phyloP scores from a whole-genome alignment of 140 eudicot genomes.

The Ambrosia hybrid region DNA sequence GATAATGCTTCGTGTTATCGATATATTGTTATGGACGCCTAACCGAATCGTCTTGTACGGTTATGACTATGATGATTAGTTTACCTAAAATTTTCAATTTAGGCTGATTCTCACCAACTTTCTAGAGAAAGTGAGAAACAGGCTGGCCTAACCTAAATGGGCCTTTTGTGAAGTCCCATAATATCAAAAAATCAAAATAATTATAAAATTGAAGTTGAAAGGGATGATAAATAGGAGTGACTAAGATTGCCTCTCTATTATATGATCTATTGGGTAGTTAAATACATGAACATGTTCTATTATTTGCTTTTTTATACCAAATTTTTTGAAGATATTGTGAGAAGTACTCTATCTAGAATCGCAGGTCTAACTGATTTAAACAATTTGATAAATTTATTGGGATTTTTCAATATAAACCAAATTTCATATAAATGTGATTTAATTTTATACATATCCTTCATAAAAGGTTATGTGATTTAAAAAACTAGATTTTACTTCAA shows the following conservation, averaged over 20 bases:
- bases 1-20: neutral
- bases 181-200: too few relatives aligned
- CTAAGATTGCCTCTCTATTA: neutral
- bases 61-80: neutral
- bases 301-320: conserved; percentile 20
- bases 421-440: neutral
- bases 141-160: too few relatives aligned
- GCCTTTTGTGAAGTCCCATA: too few relatives aligned
- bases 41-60: conserved; percentile 4
- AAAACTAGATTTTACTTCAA: neutral
- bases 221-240: too few relatives aligned
- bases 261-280: conserved; percentile 6
- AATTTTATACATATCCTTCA: neutral
- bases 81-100: conserved; percentile 6
- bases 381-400: conserved; percentile 1
- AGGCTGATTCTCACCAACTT: too few relatives aligned
- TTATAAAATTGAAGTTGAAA: too few relatives aligned
- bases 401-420: neutral
- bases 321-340: neutral
- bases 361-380: conserved; percentile 4
- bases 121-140: too few relatives aligned
- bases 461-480: neutral
- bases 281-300: neutral
- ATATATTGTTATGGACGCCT: conserved; percentile 4
- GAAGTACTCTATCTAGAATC: neutral